These are phyloP conservation scores for Backusella australiensis DNA, from an alignment of 192 early-diverging fungal species.

Conservation along the genomic window DNA sequence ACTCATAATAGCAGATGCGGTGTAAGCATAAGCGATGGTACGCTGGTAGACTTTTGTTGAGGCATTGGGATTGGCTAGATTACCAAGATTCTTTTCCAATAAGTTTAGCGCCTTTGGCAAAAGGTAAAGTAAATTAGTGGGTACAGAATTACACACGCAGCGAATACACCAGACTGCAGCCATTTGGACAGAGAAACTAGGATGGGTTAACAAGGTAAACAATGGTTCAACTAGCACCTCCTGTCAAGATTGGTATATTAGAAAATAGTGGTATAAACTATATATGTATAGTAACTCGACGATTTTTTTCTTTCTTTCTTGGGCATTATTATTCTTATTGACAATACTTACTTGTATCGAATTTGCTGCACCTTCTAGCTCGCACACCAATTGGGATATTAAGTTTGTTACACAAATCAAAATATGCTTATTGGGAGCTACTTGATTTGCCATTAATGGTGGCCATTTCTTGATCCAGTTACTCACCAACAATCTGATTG, in stretches of 20 bases:
- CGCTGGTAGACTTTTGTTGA: conserved; percentile 44
- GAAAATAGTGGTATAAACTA: not conserved
- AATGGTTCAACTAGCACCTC: conserved; percentile 68
- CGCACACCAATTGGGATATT: conserved; percentile 66
- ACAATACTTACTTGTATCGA: conserved; percentile 45
- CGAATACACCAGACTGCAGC: conserved; percentile 70
- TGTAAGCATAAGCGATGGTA: conserved; percentile 61
- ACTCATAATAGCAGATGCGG: conserved; percentile 65
- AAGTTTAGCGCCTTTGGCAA: conserved; percentile 63
- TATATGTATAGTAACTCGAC: too few relatives aligned
- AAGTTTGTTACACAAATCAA: conserved; percentile 74
- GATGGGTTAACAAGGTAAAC: conserved; percentile 63
- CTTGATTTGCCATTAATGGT: conserved; percentile 45
- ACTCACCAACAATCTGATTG: conserved; percentile 58
- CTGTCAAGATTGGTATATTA: conserved; percentile 21
- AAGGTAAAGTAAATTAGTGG: conserved; percentile 58
- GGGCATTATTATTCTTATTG: not conserved
- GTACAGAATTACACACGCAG: conserved; percentile 64
- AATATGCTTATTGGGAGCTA: conserved; percentile 53
- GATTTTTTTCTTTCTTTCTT: not conserved
- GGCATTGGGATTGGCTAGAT: conserved; percentile 51
- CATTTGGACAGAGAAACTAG: conserved; percentile 71
- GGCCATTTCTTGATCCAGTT: conserved; percentile 62
- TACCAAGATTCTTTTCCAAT: conserved; percentile 69
- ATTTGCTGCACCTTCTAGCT: conserved; percentile 72